Evolutionary conservation across 257 asterid species (phyloP).

Genomic region (Fraxinus excelsior): DNA sequence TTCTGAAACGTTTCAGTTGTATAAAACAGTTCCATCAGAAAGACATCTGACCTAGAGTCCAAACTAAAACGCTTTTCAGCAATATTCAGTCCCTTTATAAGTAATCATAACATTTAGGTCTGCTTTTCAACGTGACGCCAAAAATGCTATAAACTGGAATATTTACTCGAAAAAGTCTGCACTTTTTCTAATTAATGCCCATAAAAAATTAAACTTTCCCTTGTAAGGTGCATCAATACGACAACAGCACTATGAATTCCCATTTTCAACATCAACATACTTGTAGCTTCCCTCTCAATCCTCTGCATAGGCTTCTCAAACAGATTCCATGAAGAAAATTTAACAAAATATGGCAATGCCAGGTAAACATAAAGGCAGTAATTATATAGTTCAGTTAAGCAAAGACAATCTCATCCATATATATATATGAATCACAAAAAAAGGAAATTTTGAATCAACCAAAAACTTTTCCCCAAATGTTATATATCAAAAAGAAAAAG

Average conservation of each 20-base stretch:
- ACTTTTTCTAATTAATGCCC: neutral
- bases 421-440: neutral
- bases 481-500: neutral
- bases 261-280: neutral
- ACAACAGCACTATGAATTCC: neutral
- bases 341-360: neutral
- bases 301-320: neutral
- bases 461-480: neutral
- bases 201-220: neutral
- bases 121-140: neutral
- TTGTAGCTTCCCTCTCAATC: slow-evolving; percentile 9
- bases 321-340: neutral
- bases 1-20: slow-evolving; percentile 1
- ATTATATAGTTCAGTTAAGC: neutral
- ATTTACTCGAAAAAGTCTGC: neutral
- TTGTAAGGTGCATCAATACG: neutral
- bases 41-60: slow-evolving; percentile 11
- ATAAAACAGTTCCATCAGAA: slow-evolving; percentile 11
- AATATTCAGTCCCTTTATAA: neutral
- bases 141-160: neutral
- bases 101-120: slow-evolving; percentile 5
- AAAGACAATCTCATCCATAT: neutral
- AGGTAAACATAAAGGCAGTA: neutral
- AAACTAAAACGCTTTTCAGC: neutral
- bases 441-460: neutral